A percentile compares a stretch with the other conserved stretches of the same genome.
These are phyloP conservation scores for Botrytis fragariae DNA, from an alignment of 2,329 filamentous ascomycete species.

Conservation along the genomic window DNA sequence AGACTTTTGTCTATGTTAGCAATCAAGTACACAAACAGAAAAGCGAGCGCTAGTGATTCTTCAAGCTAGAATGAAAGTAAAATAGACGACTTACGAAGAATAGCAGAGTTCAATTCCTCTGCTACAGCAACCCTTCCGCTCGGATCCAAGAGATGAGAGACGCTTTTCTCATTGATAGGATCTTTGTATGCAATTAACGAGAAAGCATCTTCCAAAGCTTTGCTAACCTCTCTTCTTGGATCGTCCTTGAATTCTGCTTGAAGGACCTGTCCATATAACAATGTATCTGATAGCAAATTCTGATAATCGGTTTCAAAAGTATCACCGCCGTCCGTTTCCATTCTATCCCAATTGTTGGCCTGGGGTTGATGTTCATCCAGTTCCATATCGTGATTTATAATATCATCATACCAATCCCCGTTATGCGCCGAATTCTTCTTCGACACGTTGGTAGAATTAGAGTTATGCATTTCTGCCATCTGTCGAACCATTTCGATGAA, in stretches of 20 bases:
- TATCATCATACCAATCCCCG: constrained; percentile 41
- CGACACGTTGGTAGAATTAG: constrained; percentile 30
- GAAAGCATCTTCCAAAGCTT: constrained; percentile 79
- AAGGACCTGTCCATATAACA: constrained; percentile 77
- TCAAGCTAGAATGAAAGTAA: neutral
- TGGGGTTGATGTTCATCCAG: constrained; percentile 51
- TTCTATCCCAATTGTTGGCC: constrained; percentile 45
- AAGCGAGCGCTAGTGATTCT: neutral
- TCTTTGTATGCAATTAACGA: constrained; percentile 84
- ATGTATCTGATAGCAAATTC: constrained; percentile 63
- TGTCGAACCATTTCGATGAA: constrained; percentile 92
- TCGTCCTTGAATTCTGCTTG: constrained; percentile 75
- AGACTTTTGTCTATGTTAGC: constrained; percentile 57
- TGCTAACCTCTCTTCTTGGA: constrained; percentile 65
- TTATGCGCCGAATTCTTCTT: constrained; percentile 43
- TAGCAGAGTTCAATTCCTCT: constrained; percentile 91
- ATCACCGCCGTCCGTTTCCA: constrained; percentile 50
- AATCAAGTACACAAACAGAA: neutral
- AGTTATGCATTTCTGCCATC: constrained; percentile 60
- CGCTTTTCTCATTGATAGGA: constrained; percentile 68
- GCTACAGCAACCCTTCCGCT: constrained; percentile 75
- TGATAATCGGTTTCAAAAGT: constrained; percentile 33
- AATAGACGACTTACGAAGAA: constrained; percentile 55
- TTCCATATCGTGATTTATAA: constrained; percentile 47
- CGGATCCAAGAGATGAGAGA: constrained; percentile 75